Conservation (phyloP, 2,329 filamentous ascomycete genomes). For the Incumbomyces delicatus region DNA sequence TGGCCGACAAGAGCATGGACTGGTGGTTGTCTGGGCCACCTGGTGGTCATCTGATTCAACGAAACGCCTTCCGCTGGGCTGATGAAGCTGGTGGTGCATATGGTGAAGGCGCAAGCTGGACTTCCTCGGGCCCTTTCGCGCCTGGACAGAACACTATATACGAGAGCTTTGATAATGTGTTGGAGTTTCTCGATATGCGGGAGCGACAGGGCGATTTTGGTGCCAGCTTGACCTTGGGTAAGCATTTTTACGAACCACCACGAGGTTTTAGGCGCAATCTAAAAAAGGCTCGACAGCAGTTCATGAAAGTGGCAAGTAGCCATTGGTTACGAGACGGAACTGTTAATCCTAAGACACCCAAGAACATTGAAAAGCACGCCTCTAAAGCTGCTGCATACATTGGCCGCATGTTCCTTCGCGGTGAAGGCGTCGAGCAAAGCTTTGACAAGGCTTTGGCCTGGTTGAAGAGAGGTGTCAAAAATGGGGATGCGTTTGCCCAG, state of each 20-base stretch:
- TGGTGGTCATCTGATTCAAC: conserved; percentile 67
- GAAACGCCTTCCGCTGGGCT: conserved; percentile 73
- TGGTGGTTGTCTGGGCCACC: conserved; percentile 87
- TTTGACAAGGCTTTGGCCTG: conserved; percentile 66
- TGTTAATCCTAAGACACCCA: conserved; percentile 57
- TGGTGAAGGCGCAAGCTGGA: conserved; percentile 85
- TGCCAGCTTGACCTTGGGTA: conserved; percentile 74
- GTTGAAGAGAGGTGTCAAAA: conserved; percentile 69
- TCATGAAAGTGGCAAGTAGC: conserved; percentile 65
- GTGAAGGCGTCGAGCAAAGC: conserved; percentile 73
- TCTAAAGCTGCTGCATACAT: conserved; percentile 78
- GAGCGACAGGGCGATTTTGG: conserved; percentile 82
- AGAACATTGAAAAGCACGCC: conserved; percentile 65
- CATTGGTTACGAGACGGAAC: conserved; percentile 79
- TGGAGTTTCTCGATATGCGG: conserved; percentile 87
- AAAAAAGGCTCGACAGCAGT: conserved; percentile 66
- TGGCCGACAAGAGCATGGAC: conserved; percentile 82
- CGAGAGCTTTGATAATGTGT: conserved; percentile 77
- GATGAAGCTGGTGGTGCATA: conserved; percentile 90
- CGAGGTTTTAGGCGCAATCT: conserved; percentile 64
- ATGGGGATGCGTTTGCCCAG: conserved; percentile 73
- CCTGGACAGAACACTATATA: conserved; percentile 52
- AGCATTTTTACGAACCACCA: conserved; percentile 81
- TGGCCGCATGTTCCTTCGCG: conserved; percentile 79
- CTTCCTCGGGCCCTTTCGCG: conserved; percentile 76